Evolutionary conservation across 2,329 filamentous ascomycete genomes (phyloP), one percentile per base, ranked within the genome.

Genomic region (Kalaharituber pfeilii): DNA sequence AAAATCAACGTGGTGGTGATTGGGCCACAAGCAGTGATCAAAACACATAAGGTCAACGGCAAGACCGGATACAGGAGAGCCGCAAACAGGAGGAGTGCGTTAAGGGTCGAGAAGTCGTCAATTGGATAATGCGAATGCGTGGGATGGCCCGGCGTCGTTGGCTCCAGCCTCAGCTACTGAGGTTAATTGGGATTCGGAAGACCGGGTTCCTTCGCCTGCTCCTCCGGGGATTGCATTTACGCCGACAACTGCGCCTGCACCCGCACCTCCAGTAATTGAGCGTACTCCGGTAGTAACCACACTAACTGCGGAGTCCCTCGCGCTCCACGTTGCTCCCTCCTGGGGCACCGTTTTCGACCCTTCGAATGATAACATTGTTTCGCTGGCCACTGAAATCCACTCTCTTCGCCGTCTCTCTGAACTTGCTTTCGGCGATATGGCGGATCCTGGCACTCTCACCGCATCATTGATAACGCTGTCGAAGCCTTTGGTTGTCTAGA

Each of bases 401-500:
- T 52, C 53, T 3, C 56, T 62, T 33, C 61, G 62, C 11, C 62
- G 63, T 51, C 61, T 61, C 25, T 64, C 62, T 27, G 63, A 61
- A 9, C 59, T 63, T 24, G 57, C 63, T 27, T 63, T 63, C 30
- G 62, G 62, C 22, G 62, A 64, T 44, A 63, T 64, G 42, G 59
- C 58, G 13, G 62, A 64, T 51, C 62, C 62, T n/a, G 57, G 58
- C 5, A 64, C 62, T 61, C 57, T 42, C 61, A 63, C 24, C 62
- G 59, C 52, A 63, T 64, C 45, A 59, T 64, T 11, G 59, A 59
- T 47, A 59, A 59, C 18, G 62, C 62, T 3, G 55, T 64, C 15
- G 62, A 64, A 33, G 55, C 56, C 1, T 64, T 62, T 44, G 69
- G 70, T 0, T 72, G 78, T 3, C 69, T 87, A 29, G 82, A 86